Evolutionary conservation across 805 yeast genomes (phyloP).

Genomic region (Kuraishia capsulata): DNA sequence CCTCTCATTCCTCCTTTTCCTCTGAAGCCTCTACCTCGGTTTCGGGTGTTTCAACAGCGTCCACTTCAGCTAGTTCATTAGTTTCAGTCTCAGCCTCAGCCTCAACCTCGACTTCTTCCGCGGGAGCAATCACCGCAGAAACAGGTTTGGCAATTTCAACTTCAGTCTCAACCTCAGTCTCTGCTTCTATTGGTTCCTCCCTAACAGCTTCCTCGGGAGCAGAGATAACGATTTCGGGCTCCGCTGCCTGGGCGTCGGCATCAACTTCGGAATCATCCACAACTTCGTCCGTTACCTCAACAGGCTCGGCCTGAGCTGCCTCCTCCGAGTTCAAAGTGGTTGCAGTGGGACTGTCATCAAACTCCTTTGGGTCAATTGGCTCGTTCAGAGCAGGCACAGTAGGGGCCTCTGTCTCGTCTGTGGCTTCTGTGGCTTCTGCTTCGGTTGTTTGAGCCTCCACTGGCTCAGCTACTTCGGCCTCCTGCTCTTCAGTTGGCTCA

Average conservation of each 20-base stretch:
- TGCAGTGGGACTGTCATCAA: not conserved
- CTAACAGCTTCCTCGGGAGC: slow-evolving; percentile 1
- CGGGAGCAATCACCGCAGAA: too few species aligned
- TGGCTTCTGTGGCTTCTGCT: slow-evolving; percentile 6
- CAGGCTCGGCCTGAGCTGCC: slow-evolving; percentile 4
- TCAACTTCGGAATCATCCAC: too few species aligned
- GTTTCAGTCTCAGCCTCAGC: slow-evolving; percentile 7
- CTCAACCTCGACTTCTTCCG: too few species aligned
- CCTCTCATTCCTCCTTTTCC: too few species aligned
- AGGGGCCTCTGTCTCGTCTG: slow-evolving; percentile 3
- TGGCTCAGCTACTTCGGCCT: slow-evolving; percentile 7
- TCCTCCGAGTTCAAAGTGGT: slow-evolving; percentile 1
- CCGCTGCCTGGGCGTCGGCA: too few species aligned
- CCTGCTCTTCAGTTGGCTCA: slow-evolving; percentile 2
- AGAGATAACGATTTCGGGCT: not conserved
- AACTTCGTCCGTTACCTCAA: slow-evolving; percentile 3
- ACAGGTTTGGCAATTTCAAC: too few species aligned
- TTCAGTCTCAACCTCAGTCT: slow-evolving; percentile 7
- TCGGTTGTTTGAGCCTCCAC: slow-evolving; percentile 6
- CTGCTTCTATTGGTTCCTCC: slow-evolving; percentile 5
- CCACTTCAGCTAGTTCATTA: too few species aligned
- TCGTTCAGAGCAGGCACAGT: slow-evolving; percentile 3
- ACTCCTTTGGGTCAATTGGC: slow-evolving; percentile 1
- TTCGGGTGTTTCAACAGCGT: too few species aligned
- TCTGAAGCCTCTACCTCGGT: too few species aligned